Evolutionary conservation across 345 rosid genomes (phyloP), one percentile per base, ranked within the genome.

Genomic region (Leavenworthia alabamica): DNA sequence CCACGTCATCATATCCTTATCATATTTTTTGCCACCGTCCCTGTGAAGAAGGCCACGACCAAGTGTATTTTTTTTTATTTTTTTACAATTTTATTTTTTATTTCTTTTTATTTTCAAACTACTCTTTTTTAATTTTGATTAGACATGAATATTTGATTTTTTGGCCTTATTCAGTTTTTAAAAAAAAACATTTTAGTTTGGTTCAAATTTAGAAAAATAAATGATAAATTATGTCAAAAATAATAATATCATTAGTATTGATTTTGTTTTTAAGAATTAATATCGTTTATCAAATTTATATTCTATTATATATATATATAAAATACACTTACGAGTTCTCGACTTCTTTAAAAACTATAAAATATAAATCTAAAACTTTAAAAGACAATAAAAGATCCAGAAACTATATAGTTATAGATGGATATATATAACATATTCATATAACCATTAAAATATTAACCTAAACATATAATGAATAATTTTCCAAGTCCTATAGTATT

Each of bases 1-100:
- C 68, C 68, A 64, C 10, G 33, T 52, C 68, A 64, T 13, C 23
- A 32, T 39, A 29, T 62, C 58, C 14, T 35, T 28, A 37, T 62
- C 47, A 35, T 1, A 11, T 39, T 51, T 19, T 15, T 37, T n/a
- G 41, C 11, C 60, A 28, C 49, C 42, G 31, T 50, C 50, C 41
- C 10, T 7, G 14, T 17, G 23, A 63, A 40, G 23, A 63, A 40
- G 28, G 8, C 23, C 60, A 63, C 23, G 50, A 63, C 48, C 20
- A 15, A 49, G 19, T 16, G 8, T 13, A 12, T 10, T 14, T 3
- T 23, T 58, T 14, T 24, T 33, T 10, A 10, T n/a, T n/a, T n/a
- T n/a, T n/a, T n/a, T n/a, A n/a, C n/a, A n/a, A n/a, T n/a, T n/a
- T n/a, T n/a, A 3, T 10, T 33, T 12, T 3, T 44, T 60, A 44